Base-by-base conservation (phyloP, 2,329 filamentous ascomycete genomes). In the Alternaria viburni region DNA sequence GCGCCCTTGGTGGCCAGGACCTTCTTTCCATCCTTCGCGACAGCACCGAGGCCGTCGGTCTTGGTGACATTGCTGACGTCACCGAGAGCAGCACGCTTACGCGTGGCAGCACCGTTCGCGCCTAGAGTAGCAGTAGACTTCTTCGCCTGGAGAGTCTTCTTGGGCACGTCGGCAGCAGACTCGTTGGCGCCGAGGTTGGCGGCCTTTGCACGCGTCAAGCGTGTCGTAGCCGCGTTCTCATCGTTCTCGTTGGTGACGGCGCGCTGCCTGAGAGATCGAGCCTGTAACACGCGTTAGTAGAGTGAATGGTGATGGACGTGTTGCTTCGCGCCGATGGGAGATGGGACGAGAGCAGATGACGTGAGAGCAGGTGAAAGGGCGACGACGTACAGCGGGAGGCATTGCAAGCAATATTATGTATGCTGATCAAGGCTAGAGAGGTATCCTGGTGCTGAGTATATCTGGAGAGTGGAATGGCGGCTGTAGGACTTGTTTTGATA, bases 41-140 rank as follows among this genome's bases (percentile, higher is more conserved):
- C 73, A 51, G 69, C 71, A 65, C 71, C 75, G 15, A 69, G 65
- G 36, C 57, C 64, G 19, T 92, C 91, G 51, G 87, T 86, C 81
- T 97, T 98, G 74, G 89, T 89, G 68, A 97, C 91, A 83, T 99
- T 99, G 87, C 93, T 98, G 72, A 97, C 91, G 84, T 99, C 96
- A 62, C 92, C 93, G 41, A 99, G 87, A 52, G 93, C 94, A 73
- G 91, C 88, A 77, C 96, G 93, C 84, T 92, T 96, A 77, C 91
- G 87, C 64, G 85, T 78, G 56, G 69, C 85, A 51, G 81, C 79
- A 52, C 85, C 74, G 28, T 77, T 81, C 4, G 77, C 66, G 23
- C 67, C 66, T 26, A 79, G 64, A n/a, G 75, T 72, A 45, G 75
- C 70, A 54, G 77, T 77, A 6, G 81, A 78, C 73, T 83, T 83